Percentiles rank a stretch among this genome's conserved stretches.
These are phyloP conservation scores for Elsinoe australis DNA, from an alignment of 2,329 filamentous ascomycete genomes.

Conservation along the genomic window DNA sequence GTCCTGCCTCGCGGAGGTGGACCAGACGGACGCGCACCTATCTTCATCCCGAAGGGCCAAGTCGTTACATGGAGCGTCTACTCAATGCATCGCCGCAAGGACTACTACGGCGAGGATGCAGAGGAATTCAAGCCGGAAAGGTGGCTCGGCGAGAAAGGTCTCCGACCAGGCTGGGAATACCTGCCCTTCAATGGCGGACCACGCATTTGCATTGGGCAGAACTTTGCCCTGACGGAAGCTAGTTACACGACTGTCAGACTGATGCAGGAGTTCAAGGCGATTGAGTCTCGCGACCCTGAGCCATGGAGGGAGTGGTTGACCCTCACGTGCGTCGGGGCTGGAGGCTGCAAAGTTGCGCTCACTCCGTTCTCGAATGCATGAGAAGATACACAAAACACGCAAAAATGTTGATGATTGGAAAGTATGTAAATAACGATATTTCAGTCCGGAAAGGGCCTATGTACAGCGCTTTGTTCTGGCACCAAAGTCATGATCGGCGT, in stretches of 20 bases:
- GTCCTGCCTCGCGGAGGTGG: slow-evolving; percentile 61
- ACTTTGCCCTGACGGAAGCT: slow-evolving; percentile 74
- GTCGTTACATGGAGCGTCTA: slow-evolving; percentile 60
- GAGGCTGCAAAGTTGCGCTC: slow-evolving; percentile 10
- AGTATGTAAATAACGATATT: background rate
- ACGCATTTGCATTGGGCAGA: slow-evolving; percentile 42
- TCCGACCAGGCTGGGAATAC: slow-evolving; percentile 32
- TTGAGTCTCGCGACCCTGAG: slow-evolving; percentile 28
- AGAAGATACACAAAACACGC: background rate
- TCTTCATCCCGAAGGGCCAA: slow-evolving; percentile 60
- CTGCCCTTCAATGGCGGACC: slow-evolving; percentile 34
- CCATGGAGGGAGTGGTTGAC: slow-evolving; percentile 24
- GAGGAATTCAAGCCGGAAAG: slow-evolving; percentile 34
- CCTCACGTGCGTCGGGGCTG: slow-evolving; percentile 10
- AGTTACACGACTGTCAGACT: slow-evolving; percentile 63
- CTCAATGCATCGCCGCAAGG: slow-evolving; percentile 62
- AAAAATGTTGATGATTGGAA: slow-evolving; percentile 8
- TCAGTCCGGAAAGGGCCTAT: background rate
- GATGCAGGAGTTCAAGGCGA: slow-evolving; percentile 59
- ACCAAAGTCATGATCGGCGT: background rate
- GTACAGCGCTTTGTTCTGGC: no score
- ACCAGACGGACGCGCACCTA: slow-evolving; percentile 46
- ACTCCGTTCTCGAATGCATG: slow-evolving; percentile 4
- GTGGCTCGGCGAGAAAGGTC: slow-evolving; percentile 31
- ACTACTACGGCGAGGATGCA: slow-evolving; percentile 42